Percentiles rank a stretch among this genome's conserved stretches.
phyloP scores from a whole-genome alignment of 2,329 filamentous ascomycete species.

The Monosporascus sp. region DNA sequence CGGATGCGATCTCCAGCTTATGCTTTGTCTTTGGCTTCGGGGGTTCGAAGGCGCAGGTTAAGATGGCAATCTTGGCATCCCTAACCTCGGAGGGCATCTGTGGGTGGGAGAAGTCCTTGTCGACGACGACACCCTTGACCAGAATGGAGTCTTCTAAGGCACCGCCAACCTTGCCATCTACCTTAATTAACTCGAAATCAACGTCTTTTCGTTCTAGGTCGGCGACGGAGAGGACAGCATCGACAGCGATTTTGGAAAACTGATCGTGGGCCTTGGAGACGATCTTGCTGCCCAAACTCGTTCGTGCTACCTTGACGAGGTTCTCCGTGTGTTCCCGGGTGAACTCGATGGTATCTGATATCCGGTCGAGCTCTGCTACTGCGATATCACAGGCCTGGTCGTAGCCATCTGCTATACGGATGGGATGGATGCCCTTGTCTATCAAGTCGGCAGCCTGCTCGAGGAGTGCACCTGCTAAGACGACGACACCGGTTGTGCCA shows the following conservation, averaged over 20 bases:
- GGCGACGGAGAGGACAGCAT: conserved; percentile 93
- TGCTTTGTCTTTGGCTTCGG: conserved; percentile 99
- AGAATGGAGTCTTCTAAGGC: conserved; percentile 88
- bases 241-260: conserved; percentile 94
- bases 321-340: conserved; percentile 74
- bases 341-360: conserved; percentile 89
- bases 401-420: conserved; percentile 96
- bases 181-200: conserved; percentile 98
- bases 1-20: conserved; percentile 93
- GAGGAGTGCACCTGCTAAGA: conserved; percentile 86
- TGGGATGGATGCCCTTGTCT: conserved; percentile 99
- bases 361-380: conserved; percentile 84
- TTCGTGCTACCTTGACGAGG: conserved; percentile 90
- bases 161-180: conserved; percentile 96
- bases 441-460: conserved; percentile 97
- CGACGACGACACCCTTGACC: conserved; percentile 96
- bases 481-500: conserved; percentile 95
- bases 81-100: conserved; percentile 96
- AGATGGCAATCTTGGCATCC: conserved; percentile 94
- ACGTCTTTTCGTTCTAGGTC: conserved; percentile 96
- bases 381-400: conserved; percentile 97
- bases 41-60: conserved; percentile 97
- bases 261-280: conserved; percentile 98
- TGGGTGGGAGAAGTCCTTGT: conserved; percentile 99
- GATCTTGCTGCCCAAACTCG: conserved; percentile 96